phyloP scores from a whole-genome alignment of 2,329 filamentous ascomycete genomes.

The Aspergillus sergii region DNA sequence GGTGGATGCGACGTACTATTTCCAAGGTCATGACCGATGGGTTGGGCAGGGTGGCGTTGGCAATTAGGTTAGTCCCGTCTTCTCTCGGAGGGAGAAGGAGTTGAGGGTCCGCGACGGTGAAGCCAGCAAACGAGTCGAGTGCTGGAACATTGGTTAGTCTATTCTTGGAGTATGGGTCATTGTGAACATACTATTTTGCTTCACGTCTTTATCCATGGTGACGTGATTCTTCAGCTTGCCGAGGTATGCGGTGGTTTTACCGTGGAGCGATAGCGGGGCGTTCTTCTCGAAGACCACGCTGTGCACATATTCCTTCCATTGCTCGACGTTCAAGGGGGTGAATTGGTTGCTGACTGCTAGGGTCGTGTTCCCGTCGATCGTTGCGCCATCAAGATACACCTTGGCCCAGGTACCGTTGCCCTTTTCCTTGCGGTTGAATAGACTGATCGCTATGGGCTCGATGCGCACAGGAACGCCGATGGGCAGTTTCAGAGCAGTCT shows the following conservation, averaged over 20 bases:
- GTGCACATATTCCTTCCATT: constrained; percentile 37
- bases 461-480: constrained; percentile 39
- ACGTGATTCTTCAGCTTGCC: constrained; percentile 38
- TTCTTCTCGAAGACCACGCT: constrained; percentile 32
- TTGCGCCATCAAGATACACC: constrained; percentile 24
- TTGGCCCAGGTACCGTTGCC: constrained; percentile 33
- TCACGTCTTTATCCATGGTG: constrained; percentile 36
- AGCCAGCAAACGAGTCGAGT: constrained; percentile 55
- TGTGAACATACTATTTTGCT: constrained; percentile 35
- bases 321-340: constrained; percentile 30
- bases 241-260: constrained; percentile 32
- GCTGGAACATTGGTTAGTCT: constrained; percentile 38
- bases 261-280: constrained; percentile 29
- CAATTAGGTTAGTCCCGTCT: constrained; percentile 57
- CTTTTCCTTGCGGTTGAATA: constrained; percentile 36
- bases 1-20: constrained; percentile 36
- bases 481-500: constrained; percentile 40
- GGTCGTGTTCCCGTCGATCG: constrained; percentile 40
- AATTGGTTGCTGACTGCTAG: constrained; percentile 25
- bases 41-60: constrained; percentile 59
- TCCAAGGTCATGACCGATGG: constrained; percentile 58
- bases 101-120: constrained; percentile 50
- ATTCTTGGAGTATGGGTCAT: not conserved
- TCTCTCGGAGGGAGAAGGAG: constrained; percentile 45
- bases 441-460: constrained; percentile 35